Base-by-base conservation (phyloP, 805 yeast species). In the Trichomonascus vanleenenianus region DNA sequence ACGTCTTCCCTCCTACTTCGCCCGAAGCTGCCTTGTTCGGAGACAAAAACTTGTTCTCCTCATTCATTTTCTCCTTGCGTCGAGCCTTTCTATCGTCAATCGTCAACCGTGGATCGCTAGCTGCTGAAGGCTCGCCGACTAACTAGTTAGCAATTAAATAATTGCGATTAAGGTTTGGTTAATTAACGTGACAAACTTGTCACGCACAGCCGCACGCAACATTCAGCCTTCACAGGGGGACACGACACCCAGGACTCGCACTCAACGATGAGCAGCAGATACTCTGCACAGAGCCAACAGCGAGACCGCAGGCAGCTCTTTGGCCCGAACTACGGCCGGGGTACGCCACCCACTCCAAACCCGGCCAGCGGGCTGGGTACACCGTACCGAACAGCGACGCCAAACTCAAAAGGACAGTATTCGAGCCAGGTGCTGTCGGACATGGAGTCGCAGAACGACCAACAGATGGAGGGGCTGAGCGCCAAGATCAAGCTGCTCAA, bases 391-490 rank as follows among this genome's bases (percentile, higher is more conserved):
- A 36, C 50, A 3, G 59, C 59, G 5, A 49, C 59, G 19, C 62
- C 63, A 14, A 56, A 58, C 42, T 37, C 52, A 30, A 46, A 47
- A 16, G 59, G 58, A 32, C 54, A 59, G 46, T 74, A 68, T 57
- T 66, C 74, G 11, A 83, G 79, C 38, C 64, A 77, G 22, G 68
- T 73, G 46, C 56, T 80, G 53, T 73, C 82, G 16, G 78, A 76
- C 49, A 58, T 83, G 41, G 89, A 83, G 58, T 70, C 82, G 2
- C 89, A 83, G 57, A 74, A 74, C 49, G 84, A 78, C 31, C 82
- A 78, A 46, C 77, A 79, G 43, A 59, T 78, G 52, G 68, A 71
- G 18, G 64, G 71, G 2, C 74, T 83, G 73, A 67, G 74, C 30
- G 70, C 73, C 34, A 78, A 76, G 51, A 71, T 83, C 16, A 63